Base-by-base conservation (phyloP, 108 stramenopile species). In the Pseudonitzschia multiseries region DNA sequence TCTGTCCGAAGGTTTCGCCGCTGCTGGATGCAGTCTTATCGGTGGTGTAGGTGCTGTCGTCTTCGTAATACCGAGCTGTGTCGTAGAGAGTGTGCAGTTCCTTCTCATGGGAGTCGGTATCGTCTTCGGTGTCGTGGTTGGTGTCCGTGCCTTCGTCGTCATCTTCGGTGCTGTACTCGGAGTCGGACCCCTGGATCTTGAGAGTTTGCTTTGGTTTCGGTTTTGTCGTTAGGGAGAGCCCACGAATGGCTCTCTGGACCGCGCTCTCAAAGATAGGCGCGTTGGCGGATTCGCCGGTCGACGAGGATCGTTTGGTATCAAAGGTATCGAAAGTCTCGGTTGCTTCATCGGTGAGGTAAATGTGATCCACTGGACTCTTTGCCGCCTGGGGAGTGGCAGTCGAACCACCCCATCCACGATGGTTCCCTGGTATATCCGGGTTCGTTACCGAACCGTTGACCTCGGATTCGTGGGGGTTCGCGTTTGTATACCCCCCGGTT, bases 71-170 rank as follows among this genome's bases (percentile, higher is more conserved):
- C 36, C 36, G 36, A 36, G 36, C 36, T 2, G 36, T 6, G 36
- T 36, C 36, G 36, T 36, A 36, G 36, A 36, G 2, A 6, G 36
- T 36, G 36, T 36, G 4, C 4, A 2, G 36, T 56, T 27, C 54
- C 24, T 5, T 5, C 24, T 26, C 26, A 2, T 56, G 24, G 54
- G 4, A 27, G 54, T 26, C 54, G 54, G 54, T 27, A 5, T 56
- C 50, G 50, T 51, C 50, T 51, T 51, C 26, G 54, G 54, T 27
- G 6, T 56, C 54, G 2, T 56, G 22, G 54, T 56, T 56, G 54
- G 4, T 56, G 54, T 56, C 2, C 54, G 54, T 26, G 24, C 4
- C 54, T 56, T 56, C 54, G 22, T 56, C 54, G 36, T 36, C 54
- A 6, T 36, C 36, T 36, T 36, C 36, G 36, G 36, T 36, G 36